Evolutionary conservation across 2,329 filamentous ascomycete genomes (phyloP).

Genomic region (Phaeomoniella chlamydospora): DNA sequence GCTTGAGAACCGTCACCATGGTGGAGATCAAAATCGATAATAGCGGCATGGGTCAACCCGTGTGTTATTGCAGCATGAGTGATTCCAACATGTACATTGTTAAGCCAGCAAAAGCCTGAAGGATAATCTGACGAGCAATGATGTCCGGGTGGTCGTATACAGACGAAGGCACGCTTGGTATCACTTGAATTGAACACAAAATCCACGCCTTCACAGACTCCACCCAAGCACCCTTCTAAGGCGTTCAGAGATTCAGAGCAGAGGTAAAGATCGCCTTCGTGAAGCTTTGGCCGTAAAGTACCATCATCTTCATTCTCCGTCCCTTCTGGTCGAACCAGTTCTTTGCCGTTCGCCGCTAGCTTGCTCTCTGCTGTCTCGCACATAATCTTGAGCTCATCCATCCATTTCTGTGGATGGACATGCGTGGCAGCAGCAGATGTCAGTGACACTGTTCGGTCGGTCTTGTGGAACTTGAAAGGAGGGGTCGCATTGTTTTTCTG

Average conservation of each 20-base stretch:
- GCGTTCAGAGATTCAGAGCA: slow-evolving; percentile 75
- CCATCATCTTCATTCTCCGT: slow-evolving; percentile 24
- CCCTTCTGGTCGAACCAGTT: slow-evolving; percentile 50
- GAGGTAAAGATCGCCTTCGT: slow-evolving; percentile 83
- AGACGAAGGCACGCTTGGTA: slow-evolving; percentile 73
- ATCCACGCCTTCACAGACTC: slow-evolving; percentile 87
- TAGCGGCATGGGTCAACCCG: slow-evolving; percentile 83
- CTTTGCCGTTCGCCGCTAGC: slow-evolving; percentile 62
- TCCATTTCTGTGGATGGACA: slow-evolving; percentile 85
- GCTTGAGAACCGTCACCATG: slow-evolving; percentile 93
- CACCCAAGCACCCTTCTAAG: slow-evolving; percentile 81
- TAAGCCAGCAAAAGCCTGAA: slow-evolving; percentile 96
- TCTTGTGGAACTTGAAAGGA: slow-evolving; percentile 78
- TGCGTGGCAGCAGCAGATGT: slow-evolving; percentile 68
- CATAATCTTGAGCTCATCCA: slow-evolving; percentile 78
- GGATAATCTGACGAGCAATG: slow-evolving; percentile 84
- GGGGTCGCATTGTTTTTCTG: slow-evolving; percentile 40
- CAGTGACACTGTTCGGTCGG: slow-evolving; percentile 55
- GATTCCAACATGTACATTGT: slow-evolving; percentile 95
- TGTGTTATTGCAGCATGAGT: slow-evolving; percentile 75
- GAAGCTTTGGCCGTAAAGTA: slow-evolving; percentile 40
- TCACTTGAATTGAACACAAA: slow-evolving; percentile 54
- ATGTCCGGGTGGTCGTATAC: slow-evolving; percentile 83
- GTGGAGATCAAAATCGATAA: slow-evolving; percentile 82
- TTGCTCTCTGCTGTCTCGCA: slow-evolving; percentile 68